These are phyloP conservation scores for Yamadazyma atlantica DNA, from an alignment of 1,139 yeast genomes.

Conservation along the genomic window DNA sequence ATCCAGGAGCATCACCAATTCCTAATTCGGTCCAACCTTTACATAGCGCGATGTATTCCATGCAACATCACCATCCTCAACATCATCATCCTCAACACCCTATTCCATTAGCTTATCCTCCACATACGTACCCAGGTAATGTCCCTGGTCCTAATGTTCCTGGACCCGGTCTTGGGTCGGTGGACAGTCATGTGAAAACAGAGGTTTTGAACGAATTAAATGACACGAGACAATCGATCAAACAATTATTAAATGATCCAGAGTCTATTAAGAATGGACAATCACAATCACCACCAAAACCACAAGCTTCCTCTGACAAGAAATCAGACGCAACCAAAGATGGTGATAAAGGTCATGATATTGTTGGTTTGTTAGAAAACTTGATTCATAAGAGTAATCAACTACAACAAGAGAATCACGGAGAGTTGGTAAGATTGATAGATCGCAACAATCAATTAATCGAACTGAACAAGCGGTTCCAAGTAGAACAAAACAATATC, in stretches of 20 bases:
- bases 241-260: background rate
- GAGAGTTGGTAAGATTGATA: conserved; percentile 14
- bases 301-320: too few species aligned
- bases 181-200: background rate
- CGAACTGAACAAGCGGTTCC: conserved; percentile 14
- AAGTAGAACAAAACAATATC: conserved; percentile 17
- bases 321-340: background rate
- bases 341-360: background rate
- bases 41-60: background rate
- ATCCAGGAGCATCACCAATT: conserved; percentile 1
- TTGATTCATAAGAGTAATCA: conserved; percentile 14
- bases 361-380: conserved; percentile 13
- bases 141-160: background rate
- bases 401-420: conserved; percentile 12
- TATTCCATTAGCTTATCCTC: background rate
- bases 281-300: too few species aligned
- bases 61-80: background rate
- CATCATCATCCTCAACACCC: background rate
- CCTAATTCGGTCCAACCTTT: background rate
- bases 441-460: conserved; percentile 16
- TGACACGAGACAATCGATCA: conserved; percentile 1
- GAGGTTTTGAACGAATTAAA: conserved; percentile 2
- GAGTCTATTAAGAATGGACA: too few species aligned
- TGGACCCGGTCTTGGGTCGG: conserved; percentile 2
- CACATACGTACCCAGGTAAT: conserved; percentile 1